Evolutionary conservation across 257 asterid species (phyloP).

Genomic region (Capsicum rhomboideum): DNA sequence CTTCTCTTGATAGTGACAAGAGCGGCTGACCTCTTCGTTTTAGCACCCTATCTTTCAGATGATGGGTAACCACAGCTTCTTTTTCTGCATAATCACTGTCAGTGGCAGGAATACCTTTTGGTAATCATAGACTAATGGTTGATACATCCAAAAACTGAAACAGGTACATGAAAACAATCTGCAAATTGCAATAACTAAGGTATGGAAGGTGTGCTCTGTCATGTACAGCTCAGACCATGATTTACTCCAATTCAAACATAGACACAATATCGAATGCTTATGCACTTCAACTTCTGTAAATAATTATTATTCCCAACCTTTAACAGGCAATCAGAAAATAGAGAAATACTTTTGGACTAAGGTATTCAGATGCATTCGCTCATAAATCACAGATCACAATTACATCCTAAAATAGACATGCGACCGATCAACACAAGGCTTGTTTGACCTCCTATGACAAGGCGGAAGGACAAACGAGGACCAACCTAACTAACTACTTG

Average conservation of each 20-base stretch:
- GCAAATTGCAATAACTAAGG: neutral
- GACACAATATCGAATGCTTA: neutral
- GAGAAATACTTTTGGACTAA: neutral
- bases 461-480: neutral
- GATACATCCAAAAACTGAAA: neutral
- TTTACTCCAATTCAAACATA: neutral
- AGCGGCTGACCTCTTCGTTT: neutral
- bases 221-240: neutral
- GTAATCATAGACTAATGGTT: neutral
- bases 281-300: neutral
- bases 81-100: neutral
- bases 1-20: neutral
- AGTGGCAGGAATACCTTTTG: neutral
- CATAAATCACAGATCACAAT: neutral
- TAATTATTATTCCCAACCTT: neutral
- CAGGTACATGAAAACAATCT: neutral
- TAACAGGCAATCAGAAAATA: neutral
- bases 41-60: neutral
- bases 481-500: neutral
- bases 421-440: neutral
- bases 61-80: neutral
- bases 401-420: neutral
- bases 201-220: neutral
- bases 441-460: neutral
- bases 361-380: neutral